Evolutionary conservation across 768 basidiomycete species (phyloP).

Genomic region (Suillus cothurnatus): DNA sequence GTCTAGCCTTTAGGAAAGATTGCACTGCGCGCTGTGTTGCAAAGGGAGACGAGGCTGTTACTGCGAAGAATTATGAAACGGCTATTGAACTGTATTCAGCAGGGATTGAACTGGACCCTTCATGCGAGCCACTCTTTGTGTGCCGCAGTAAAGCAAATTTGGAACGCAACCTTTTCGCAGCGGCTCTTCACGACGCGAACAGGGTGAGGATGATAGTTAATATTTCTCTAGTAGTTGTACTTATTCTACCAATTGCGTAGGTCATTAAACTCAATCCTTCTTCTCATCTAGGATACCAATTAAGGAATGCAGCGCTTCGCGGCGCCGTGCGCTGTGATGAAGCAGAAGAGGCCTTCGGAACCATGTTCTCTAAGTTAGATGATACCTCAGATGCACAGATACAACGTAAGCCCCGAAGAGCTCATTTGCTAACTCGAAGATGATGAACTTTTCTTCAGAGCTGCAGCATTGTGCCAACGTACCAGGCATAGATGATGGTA

Average conservation of each 20-base stretch:
- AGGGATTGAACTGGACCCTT: background rate
- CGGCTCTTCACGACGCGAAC: background rate
- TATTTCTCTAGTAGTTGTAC: no score
- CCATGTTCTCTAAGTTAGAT: background rate
- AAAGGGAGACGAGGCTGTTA: background rate
- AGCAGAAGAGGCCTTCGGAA: background rate
- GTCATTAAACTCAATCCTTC: background rate
- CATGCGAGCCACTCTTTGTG: background rate
- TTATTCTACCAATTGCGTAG: background rate
- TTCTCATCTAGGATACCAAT: background rate
- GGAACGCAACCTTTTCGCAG: background rate
- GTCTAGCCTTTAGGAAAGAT: background rate
- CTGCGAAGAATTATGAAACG: background rate
- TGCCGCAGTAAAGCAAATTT: background rate
- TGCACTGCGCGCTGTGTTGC: background rate
- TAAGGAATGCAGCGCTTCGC: background rate
- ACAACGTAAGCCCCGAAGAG: background rate
- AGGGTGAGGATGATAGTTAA: background rate
- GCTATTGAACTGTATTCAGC: slow-evolving; percentile 3
- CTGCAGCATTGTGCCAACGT: background rate
- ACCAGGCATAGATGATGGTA: background rate
- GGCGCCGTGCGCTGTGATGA: background rate
- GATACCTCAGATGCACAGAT: background rate
- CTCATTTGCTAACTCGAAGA: background rate
- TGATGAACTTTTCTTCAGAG: background rate